These are phyloP conservation scores for Pontederia paniculata DNA, from an alignment of 176 grass and related monocot genomes.

Conservation along the genomic window DNA sequence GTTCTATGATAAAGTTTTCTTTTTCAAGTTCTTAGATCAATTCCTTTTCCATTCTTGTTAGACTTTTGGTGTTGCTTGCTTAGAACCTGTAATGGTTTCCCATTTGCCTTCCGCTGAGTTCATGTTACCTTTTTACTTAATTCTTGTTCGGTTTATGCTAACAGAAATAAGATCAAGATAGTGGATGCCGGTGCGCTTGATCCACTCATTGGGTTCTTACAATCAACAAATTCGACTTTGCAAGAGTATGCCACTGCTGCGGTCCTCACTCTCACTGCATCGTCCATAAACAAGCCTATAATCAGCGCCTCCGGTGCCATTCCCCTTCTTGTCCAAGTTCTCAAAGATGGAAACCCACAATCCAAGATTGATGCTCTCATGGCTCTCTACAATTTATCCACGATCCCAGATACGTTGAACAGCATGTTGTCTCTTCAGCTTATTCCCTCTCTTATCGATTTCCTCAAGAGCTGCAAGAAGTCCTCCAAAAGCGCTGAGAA, in stretches of 20 bases:
- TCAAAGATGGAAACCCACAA: conserved; percentile 61
- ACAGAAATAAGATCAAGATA: conserved; percentile 88
- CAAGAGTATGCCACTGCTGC: conserved; percentile 81
- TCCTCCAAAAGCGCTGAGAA: conserved; percentile 69
- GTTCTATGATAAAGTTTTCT: no score
- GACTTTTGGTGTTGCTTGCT: neutral
- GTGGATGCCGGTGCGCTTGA: conserved; percentile 58
- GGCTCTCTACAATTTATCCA: conserved; percentile 91
- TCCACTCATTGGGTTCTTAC: conserved; percentile 48
- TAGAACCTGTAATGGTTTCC: neutral
- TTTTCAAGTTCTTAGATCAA: no score
- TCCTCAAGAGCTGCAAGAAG: conserved; percentile 53
- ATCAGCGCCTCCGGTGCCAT: conserved; percentile 59
- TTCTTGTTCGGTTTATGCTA: neutral
- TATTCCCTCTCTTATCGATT: conserved; percentile 38
- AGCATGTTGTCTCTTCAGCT: conserved; percentile 47
- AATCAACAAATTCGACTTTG: conserved; percentile 52
- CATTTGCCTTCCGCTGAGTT: neutral
- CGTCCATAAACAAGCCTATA: conserved; percentile 53
- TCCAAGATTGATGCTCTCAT: conserved; percentile 60
- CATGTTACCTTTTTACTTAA: neutral
- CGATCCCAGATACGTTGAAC: conserved; percentile 38
- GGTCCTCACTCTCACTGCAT: conserved; percentile 76
- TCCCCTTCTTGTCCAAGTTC: conserved; percentile 52
- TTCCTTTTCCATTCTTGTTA: no score